Conservation (phyloP, 208 protist species). For the Porcisia hertigi region DNA sequence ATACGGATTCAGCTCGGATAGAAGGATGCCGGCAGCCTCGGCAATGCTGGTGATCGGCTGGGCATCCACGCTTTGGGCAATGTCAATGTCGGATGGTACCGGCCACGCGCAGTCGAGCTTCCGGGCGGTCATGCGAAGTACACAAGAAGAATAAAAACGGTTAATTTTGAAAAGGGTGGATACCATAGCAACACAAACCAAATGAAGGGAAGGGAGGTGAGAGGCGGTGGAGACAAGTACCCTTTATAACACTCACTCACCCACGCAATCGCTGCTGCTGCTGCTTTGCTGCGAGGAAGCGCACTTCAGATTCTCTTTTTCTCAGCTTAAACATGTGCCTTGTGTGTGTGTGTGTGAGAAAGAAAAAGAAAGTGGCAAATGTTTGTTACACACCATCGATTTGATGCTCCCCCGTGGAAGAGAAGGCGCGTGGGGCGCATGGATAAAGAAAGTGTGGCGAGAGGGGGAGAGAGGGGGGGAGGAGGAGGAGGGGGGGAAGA, state of each 20-base stretch:
- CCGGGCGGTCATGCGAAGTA: constrained; percentile 52
- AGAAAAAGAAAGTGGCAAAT: background rate
- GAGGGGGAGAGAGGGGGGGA: too few relatives aligned
- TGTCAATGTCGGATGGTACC: constrained; percentile 95
- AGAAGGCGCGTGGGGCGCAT: background rate
- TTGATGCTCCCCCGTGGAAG: background rate
- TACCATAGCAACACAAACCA: background rate
- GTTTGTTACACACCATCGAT: too few relatives aligned
- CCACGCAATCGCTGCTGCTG: too few relatives aligned
- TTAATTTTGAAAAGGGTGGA: constrained; percentile 10
- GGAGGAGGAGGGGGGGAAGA: too few relatives aligned
- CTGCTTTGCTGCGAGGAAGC: too few relatives aligned
- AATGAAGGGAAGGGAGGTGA: background rate
- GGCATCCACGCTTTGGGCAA: constrained; percentile 87
- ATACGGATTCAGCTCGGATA: constrained; percentile 93
- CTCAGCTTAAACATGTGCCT: background rate
- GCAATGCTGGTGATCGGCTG: constrained; percentile 80
- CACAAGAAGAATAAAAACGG: constrained; percentile 13
- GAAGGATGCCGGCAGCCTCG: constrained; percentile 76
- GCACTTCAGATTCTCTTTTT: too few relatives aligned
- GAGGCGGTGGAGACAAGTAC: background rate
- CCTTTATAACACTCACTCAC: background rate
- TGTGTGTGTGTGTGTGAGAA: background rate
- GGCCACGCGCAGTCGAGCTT: constrained; percentile 59
- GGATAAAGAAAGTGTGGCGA: too few relatives aligned